Conservation (phyloP, 352 stramenopile species). For the Pythium utonaiense region DNA sequence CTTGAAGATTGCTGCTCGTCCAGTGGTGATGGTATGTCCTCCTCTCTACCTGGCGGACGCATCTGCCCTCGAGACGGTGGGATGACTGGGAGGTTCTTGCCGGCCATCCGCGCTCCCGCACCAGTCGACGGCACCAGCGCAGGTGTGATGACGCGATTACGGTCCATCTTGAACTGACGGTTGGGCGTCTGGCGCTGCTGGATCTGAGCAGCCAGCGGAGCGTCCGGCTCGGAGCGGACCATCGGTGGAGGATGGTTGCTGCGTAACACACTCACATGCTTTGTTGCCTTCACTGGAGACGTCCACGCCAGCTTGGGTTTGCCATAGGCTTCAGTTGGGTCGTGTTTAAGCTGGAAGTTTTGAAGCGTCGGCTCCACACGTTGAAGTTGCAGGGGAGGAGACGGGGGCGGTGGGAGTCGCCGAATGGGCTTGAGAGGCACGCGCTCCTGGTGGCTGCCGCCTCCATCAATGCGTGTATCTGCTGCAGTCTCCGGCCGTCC, state of each 20-base stretch:
- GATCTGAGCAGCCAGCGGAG: slow-evolving; percentile 23
- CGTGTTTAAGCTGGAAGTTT: not conserved
- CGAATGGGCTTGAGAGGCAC: slow-evolving; percentile 8
- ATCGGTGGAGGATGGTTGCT: not conserved
- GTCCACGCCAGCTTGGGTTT: not conserved
- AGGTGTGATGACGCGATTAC: slow-evolving; percentile 55
- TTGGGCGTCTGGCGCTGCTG: slow-evolving; percentile 35
- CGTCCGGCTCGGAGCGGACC: not conserved
- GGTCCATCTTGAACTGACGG: slow-evolving; percentile 68
- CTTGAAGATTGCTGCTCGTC: not conserved
- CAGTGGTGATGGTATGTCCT: not conserved
- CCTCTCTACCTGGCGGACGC: not conserved
- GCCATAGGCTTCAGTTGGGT: not conserved
- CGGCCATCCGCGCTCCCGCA: not conserved
- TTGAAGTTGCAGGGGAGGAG: not conserved
- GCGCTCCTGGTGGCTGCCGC: not conserved
- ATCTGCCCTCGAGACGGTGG: slow-evolving; percentile 27
- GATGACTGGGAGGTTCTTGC: slow-evolving; percentile 23
- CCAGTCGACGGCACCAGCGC: slow-evolving; percentile 14
- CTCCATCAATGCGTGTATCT: not conserved
- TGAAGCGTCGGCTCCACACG: too few relatives aligned
- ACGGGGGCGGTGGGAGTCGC: not conserved
- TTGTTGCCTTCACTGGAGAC: not conserved
- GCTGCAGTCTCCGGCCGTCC: slow-evolving; percentile 35
- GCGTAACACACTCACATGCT: not conserved